These are phyloP conservation scores for Syzygium jambos DNA, from an alignment of 345 rosid genomes.

Conservation along the genomic window DNA sequence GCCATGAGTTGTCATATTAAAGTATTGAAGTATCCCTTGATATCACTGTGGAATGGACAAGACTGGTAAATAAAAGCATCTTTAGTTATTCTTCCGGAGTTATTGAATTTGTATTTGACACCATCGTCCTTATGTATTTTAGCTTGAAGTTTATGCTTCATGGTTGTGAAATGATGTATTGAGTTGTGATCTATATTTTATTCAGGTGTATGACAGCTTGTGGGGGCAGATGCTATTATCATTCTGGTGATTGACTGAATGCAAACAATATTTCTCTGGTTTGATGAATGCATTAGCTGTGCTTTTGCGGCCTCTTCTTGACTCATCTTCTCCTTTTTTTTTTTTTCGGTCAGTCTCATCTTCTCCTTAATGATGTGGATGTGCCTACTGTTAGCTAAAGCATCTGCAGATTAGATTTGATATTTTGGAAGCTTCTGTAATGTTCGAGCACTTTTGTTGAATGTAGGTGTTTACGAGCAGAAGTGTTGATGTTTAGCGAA, in stretches of 20 bases:
- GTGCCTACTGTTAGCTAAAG: conserved; percentile 42
- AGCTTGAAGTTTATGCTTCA: neutral
- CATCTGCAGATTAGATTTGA: conserved; percentile 42
- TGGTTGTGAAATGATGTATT: conserved; percentile 46
- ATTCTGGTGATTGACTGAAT: conserved; percentile 84
- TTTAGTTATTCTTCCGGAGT: neutral
- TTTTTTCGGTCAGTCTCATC: no score
- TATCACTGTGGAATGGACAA: neutral
- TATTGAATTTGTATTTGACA: neutral
- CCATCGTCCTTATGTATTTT: neutral
- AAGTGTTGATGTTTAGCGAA: conserved; percentile 1
- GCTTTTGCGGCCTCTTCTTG: conserved; percentile 48
- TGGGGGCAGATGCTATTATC: conserved; percentile 92
- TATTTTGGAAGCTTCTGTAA: conserved; percentile 20
- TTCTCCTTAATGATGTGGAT: conserved; percentile 48
- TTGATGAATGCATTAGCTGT: conserved; percentile 75
- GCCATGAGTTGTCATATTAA: neutral
- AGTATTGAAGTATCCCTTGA: neutral
- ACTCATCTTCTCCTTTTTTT: no score
- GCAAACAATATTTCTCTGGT: conserved; percentile 67
- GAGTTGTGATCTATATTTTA: conserved; percentile 76
- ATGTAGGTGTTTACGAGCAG: conserved; percentile 6
- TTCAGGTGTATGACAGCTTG: conserved; percentile 91
- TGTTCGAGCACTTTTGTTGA: conserved; percentile 20
- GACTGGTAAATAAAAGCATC: neutral